A percentile compares a stretch with the other conserved stretches of the same genome.
These are phyloP conservation scores for Paxillus involutus DNA, from an alignment of 768 basidiomycete genomes.

Conservation along the genomic window DNA sequence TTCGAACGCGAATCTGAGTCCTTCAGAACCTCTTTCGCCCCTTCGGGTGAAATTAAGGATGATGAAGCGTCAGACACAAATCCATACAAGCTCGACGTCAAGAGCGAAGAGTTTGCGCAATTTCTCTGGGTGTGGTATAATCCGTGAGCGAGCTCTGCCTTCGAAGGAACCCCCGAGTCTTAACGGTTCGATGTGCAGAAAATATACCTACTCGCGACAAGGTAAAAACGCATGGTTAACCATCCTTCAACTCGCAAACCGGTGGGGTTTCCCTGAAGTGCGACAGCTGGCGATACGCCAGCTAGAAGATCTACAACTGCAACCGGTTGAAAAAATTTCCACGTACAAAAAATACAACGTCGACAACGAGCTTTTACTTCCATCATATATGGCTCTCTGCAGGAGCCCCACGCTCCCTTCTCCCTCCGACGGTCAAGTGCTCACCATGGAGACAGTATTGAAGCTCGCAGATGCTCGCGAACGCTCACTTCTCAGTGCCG, in stretches of 20 bases:
- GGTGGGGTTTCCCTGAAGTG: slow-evolving; percentile 56
- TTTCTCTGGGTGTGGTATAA: slow-evolving; percentile 61
- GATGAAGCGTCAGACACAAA: background rate
- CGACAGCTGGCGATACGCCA: slow-evolving; percentile 53
- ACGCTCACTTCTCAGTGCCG: slow-evolving; percentile 34
- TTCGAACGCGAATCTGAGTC: slow-evolving; percentile 36
- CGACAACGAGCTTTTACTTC: slow-evolving; percentile 47
- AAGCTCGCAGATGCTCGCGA: slow-evolving; percentile 57
- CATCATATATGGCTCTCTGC: slow-evolving; percentile 52
- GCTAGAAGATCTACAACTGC: slow-evolving; percentile 46
- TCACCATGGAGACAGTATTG: slow-evolving; percentile 60
- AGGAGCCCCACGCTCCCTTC: slow-evolving; percentile 50
- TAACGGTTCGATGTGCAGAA: slow-evolving; percentile 31
- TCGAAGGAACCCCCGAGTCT: background rate
- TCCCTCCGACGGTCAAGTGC: slow-evolving; percentile 49
- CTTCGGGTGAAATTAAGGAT: background rate
- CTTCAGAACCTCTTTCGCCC: slow-evolving; percentile 28
- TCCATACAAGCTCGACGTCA: slow-evolving; percentile 28
- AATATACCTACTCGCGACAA: slow-evolving; percentile 56
- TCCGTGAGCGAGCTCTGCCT: slow-evolving; percentile 30
- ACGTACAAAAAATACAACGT: slow-evolving; percentile 56
- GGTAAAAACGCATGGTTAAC: slow-evolving; percentile 50
- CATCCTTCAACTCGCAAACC: slow-evolving; percentile 52
- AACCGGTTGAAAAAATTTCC: slow-evolving; percentile 52
- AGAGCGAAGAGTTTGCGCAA: slow-evolving; percentile 39